Evolutionary conservation across 2,329 filamentous ascomycete genomes (phyloP), one percentile per base, ranked within the genome.

Genomic region (Mollisia scopiformis): DNA sequence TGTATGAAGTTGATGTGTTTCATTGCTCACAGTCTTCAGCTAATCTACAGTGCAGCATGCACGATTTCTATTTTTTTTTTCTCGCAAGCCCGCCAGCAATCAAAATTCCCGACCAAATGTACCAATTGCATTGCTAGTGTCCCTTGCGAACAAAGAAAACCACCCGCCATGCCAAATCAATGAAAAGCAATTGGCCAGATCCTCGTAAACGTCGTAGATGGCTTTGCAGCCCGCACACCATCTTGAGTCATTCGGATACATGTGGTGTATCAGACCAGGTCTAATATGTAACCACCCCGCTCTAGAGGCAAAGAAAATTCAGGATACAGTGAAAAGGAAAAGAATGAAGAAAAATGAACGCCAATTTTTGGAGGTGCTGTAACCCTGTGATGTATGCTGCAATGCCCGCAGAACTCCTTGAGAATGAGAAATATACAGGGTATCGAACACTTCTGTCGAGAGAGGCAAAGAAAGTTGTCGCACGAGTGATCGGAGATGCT

Each of bases 361-460:
- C 59, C 61, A 57, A 62, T 62, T 64, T n/a, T 64, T 47, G 30
- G 39, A 41, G 51, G 59, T 65, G 51, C 59, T 55, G 50, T 60
- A 57, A 54, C 56, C 56, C 61, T 52, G 53, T 63, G 59, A 58
- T 51, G 63, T 28, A 51, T 51, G 51, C 66, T 43, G 43, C 66
- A 64, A 66, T 65, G 64, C 62, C 58, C 30, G 13, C 33, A 50
- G 23, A 62, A 62, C 52, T 56, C 55, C 35, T 46, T 59, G 52
- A 33, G 65, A 63, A 62, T 51, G 57, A 49, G 35, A 53, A 63
- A 56, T 66, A 57, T 70, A 71, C 68, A 72, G 69, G 69, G 69
- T 71, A 71, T 71, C 68, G 64, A 65, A 64, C 59, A 64, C 59
- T 52, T 57, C 58, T 55, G 60, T 61, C 41, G 62, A 62, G 54